phyloP scores from a whole-genome alignment of 768 basidiomycete species.

The Macrocybe gigantea region DNA sequence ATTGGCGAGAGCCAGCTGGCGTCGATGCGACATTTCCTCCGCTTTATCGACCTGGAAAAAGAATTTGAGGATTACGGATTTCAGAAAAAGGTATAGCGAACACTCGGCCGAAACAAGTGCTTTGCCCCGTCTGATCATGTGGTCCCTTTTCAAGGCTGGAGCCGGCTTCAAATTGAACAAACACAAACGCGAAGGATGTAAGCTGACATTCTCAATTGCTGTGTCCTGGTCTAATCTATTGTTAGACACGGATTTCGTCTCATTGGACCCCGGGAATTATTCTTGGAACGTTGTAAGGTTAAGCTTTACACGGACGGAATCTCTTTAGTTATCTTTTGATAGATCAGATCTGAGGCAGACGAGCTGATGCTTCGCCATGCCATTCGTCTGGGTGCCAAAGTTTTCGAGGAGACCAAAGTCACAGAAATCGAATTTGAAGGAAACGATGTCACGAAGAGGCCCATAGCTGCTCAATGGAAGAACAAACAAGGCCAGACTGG shows the following conservation, averaged over 20 bases:
- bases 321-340: conserved; percentile 32
- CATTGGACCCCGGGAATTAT: conserved; percentile 38
- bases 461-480: conserved; percentile 32
- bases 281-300: conserved; percentile 59
- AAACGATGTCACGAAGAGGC: conserved; percentile 20
- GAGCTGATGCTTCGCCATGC: conserved; percentile 54
- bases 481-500: conserved; percentile 21
- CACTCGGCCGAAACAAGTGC: conserved; percentile 12
- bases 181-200: conserved; percentile 52
- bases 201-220: conserved; percentile 11
- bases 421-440: conserved; percentile 38
- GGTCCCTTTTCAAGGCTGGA: conserved; percentile 37
- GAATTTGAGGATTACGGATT: conserved; percentile 26
- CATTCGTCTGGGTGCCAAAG: conserved; percentile 34
- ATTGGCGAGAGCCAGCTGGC: conserved; percentile 31
- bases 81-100: conserved; percentile 15
- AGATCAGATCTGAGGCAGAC: conserved; percentile 57
- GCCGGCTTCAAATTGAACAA: conserved; percentile 56
- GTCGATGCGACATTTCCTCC: conserved; percentile 24
- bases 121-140: background rate
- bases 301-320: conserved; percentile 38
- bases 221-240: conserved; percentile 7
- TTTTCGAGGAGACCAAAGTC: conserved; percentile 43
- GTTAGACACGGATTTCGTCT: conserved; percentile 56
- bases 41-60: conserved; percentile 24